Conservation (phyloP, 441 rosid species). For the Cnidoscolus chayamansa region DNA sequence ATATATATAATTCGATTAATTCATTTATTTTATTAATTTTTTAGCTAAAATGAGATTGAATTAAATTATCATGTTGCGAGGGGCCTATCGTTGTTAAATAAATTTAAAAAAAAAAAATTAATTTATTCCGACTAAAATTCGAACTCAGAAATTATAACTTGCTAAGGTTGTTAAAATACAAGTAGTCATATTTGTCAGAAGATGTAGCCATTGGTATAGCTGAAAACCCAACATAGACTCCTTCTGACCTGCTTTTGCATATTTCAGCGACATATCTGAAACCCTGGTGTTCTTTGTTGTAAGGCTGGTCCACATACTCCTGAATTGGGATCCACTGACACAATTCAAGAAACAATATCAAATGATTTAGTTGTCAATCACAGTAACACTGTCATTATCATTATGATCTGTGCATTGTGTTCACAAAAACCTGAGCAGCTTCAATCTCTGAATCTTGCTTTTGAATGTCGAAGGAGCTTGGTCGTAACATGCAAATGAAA, state of each 20-base stretch:
- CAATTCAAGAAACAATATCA: neutral
- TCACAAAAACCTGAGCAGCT: slow-evolving; percentile 13
- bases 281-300: slow-evolving; percentile 27
- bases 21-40: too few species aligned
- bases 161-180: slow-evolving; percentile 41
- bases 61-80: too few species aligned
- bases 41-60: too few species aligned
- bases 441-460: slow-evolving; percentile 20
- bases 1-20: too few species aligned
- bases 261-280: slow-evolving; percentile 48
- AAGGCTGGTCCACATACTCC: slow-evolving; percentile 52
- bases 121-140: too few species aligned
- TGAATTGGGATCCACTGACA: slow-evolving; percentile 63
- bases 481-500: slow-evolving; percentile 19
- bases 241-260: slow-evolving; percentile 43
- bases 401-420: too few species aligned
- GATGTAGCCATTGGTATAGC: slow-evolving; percentile 27
- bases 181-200: slow-evolving; percentile 38
- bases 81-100: too few species aligned
- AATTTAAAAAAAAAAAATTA: too few species aligned
- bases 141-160: neutral
- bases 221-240: slow-evolving; percentile 44
- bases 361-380: neutral
- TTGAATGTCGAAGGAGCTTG: neutral
- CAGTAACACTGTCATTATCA: too few species aligned